Evolutionary conservation across 192 early-diverging fungal genomes (phyloP).

Genomic region (Coemansia biformis): DNA sequence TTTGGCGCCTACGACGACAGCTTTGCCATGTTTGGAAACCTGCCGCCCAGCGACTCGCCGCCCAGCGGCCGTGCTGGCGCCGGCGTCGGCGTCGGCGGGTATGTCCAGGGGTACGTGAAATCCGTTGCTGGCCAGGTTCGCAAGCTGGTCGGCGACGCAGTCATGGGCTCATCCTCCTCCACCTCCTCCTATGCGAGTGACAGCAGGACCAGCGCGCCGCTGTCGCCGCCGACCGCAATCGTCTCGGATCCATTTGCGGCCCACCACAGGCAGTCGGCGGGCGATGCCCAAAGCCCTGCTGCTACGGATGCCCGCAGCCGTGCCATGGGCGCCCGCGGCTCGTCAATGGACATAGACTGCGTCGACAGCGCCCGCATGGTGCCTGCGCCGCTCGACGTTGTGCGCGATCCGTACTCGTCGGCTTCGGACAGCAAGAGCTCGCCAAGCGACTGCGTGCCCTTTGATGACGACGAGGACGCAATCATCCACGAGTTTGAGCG

Average conservation of each 20-base stretch:
- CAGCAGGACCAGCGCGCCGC: slow-evolving; percentile 8
- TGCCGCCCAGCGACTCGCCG: neutral
- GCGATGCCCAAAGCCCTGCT: too few relatives aligned
- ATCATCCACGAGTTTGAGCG: slow-evolving; percentile 53
- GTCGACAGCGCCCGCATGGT: neutral
- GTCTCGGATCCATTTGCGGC: slow-evolving; percentile 40
- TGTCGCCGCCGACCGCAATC: slow-evolving; percentile 4
- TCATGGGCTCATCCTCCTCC: slow-evolving; percentile 20
- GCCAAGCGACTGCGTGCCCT: slow-evolving; percentile 33
- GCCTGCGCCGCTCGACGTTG: slow-evolving; percentile 8
- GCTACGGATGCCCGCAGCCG: too few relatives aligned
- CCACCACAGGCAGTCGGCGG: neutral
- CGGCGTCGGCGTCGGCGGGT: slow-evolving; percentile 24
- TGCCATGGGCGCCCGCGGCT: too few relatives aligned
- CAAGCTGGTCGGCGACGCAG: slow-evolving; percentile 33
- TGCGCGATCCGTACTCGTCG: slow-evolving; percentile 39
- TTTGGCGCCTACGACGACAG: slow-evolving; percentile 18
- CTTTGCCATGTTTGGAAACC: slow-evolving; percentile 12
- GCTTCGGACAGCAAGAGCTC: neutral
- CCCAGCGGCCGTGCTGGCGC: neutral
- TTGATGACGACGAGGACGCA: slow-evolving; percentile 49
- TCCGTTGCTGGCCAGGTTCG: slow-evolving; percentile 49
- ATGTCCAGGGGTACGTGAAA: slow-evolving; percentile 42
- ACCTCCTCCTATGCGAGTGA: too few relatives aligned
- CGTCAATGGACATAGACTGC: too few relatives aligned